Percentiles rank a stretch among this genome's conserved stretches.
Conservation (phyloP, 164 flowering plant genomes). For the Stephania cephalantha region DNA sequence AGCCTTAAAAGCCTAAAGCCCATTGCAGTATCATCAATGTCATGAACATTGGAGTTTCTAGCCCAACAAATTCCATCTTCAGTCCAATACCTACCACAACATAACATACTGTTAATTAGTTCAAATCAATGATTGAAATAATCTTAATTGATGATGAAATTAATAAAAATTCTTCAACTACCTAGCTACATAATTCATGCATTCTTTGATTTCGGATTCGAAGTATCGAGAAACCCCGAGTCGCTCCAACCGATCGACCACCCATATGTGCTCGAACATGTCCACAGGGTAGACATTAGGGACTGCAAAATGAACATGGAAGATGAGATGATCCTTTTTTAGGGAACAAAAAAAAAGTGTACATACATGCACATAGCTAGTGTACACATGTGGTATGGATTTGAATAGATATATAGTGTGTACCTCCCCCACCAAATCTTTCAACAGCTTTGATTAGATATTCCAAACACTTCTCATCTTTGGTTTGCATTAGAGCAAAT, state of each 20-base stretch:
- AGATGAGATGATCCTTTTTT: too few relatives aligned
- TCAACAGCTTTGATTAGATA: conserved; percentile 25
- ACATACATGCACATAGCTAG: background rate
- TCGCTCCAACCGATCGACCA: conserved; percentile 64
- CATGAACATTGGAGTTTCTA: conserved; percentile 14
- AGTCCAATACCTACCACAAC: conserved; percentile 8
- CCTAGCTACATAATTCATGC: conserved; percentile 42
- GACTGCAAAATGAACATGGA: conserved; percentile 22
- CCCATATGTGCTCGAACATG: conserved; percentile 66
- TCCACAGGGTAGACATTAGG: conserved; percentile 65
- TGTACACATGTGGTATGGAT: background rate
- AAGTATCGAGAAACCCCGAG: conserved; percentile 69
- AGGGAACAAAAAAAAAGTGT: too few relatives aligned
- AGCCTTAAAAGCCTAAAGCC: conserved; percentile 21
- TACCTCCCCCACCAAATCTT: conserved; percentile 31
- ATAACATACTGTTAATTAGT: background rate
- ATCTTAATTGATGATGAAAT: background rate
- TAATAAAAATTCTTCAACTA: background rate
- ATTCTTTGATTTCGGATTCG: conserved; percentile 38
- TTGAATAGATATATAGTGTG: background rate
- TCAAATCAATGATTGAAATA: background rate
- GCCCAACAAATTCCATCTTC: conserved; percentile 22
- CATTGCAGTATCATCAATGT: conserved; percentile 24
- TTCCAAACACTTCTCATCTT: conserved; percentile 52
- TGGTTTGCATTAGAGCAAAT: conserved; percentile 69